These are phyloP conservation scores for Striga hermonthica DNA, from an alignment of 305 asterid species.

Conservation along the genomic window DNA sequence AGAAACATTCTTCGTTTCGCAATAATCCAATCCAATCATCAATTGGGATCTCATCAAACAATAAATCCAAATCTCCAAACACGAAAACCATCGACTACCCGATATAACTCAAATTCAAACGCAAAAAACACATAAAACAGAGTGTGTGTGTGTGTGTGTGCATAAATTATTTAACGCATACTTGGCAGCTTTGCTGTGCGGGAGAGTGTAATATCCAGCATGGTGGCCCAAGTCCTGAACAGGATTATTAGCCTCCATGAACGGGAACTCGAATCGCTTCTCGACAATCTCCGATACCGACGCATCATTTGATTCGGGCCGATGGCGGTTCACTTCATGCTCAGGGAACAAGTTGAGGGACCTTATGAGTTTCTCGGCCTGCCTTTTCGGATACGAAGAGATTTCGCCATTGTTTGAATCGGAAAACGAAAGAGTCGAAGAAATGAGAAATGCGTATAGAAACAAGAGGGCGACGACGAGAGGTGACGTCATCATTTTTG, in stretches of 20 bases:
- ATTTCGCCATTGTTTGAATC: background rate
- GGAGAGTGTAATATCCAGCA: constrained; percentile 69
- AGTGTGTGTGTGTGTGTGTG: background rate
- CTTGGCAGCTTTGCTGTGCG: constrained; percentile 66
- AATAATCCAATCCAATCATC: background rate
- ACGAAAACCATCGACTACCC: background rate
- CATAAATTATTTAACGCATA: constrained; percentile 10
- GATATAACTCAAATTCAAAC: constrained; percentile 17
- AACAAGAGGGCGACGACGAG: constrained; percentile 18
- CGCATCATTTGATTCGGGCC: constrained; percentile 1
- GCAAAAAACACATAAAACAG: background rate
- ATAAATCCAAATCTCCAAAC: background rate
- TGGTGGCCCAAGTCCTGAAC: constrained; percentile 63
- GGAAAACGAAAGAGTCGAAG: constrained; percentile 32
- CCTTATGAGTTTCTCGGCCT: constrained; percentile 54
- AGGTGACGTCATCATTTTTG: constrained; percentile 40
- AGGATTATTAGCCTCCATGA: constrained; percentile 37
- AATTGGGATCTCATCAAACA: background rate
- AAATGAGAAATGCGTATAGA: constrained; percentile 32
- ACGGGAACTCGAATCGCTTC: constrained; percentile 45
- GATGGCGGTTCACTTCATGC: constrained; percentile 42
- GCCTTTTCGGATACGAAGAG: constrained; percentile 31
- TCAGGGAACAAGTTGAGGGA: constrained; percentile 62
- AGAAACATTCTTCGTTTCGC: background rate
- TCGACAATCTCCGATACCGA: constrained; percentile 48